Conservation (phyloP, 2,329 filamentous ascomycete genomes). For the Paraphaeosphaeria minitans region DNA sequence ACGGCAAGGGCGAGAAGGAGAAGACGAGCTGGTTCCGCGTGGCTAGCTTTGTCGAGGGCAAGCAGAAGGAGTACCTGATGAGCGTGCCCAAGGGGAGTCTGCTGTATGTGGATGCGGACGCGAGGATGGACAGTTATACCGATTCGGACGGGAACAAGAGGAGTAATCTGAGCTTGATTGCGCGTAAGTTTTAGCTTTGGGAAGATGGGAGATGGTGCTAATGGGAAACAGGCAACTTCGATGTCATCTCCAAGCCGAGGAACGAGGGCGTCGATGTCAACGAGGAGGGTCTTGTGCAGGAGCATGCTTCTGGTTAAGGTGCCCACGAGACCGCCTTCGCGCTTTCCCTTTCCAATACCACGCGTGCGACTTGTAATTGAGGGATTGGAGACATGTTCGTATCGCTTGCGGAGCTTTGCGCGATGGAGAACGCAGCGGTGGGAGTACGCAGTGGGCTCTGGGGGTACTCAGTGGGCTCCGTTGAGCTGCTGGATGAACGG, state of each 20-base stretch:
- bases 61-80: constrained; percentile 72
- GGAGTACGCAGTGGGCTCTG: background rate
- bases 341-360: background rate
- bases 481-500: constrained; percentile 15
- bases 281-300: constrained; percentile 43
- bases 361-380: constrained; percentile 7
- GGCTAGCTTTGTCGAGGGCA: constrained; percentile 73
- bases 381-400: background rate
- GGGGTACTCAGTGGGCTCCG: background rate
- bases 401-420: background rate
- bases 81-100: constrained; percentile 82
- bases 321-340: background rate
- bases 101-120: constrained; percentile 84
- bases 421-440: background rate
- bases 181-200: constrained; percentile 67
- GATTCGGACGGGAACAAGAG: constrained; percentile 70
- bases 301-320: constrained; percentile 26
- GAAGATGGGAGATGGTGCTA: constrained; percentile 11
- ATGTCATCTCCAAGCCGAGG: constrained; percentile 37
- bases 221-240: constrained; percentile 39
- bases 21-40: constrained; percentile 87
- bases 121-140: constrained; percentile 66
- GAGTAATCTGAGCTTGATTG: constrained; percentile 70
- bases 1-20: constrained; percentile 70
- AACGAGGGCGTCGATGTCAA: constrained; percentile 25